These are phyloP conservation scores for Cryptococcus amylolentus DNA, from an alignment of 1,284 basidiomycete genomes.

Conservation along the genomic window DNA sequence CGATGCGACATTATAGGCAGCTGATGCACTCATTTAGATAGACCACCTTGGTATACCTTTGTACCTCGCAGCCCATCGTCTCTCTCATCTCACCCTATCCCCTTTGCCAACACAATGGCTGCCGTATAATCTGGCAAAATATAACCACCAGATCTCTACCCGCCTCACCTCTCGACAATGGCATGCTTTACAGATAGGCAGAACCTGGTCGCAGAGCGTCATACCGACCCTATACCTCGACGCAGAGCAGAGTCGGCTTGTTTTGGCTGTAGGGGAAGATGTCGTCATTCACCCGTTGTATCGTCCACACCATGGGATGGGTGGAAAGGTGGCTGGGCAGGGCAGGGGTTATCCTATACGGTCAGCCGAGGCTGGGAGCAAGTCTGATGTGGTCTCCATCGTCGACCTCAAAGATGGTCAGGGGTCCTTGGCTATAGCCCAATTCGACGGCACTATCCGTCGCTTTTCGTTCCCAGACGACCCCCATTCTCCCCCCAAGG, in stretches of 20 bases:
- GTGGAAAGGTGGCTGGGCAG: conserved; percentile 9
- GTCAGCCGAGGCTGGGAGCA: conserved; percentile 14
- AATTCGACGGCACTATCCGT: conserved; percentile 41
- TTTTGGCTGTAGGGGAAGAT: conserved; percentile 33
- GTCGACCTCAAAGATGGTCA: conserved; percentile 16
- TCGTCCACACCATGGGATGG: conserved; percentile 1
- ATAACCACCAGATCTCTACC: conserved; percentile 23
- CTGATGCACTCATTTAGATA: conserved; percentile 18
- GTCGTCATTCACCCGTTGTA: conserved; percentile 34
- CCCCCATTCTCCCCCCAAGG: conserved; percentile 1
- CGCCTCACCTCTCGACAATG: conserved; percentile 21
- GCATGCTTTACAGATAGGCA: conserved; percentile 39
- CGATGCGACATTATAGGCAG: not conserved
- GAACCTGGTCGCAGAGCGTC: conserved; percentile 30
- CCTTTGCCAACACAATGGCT: conserved; percentile 21
- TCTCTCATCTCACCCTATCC: conserved; percentile 22
- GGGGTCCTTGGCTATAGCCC: conserved; percentile 25
- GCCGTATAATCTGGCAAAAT: conserved; percentile 15
- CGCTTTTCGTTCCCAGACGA: conserved; percentile 7
- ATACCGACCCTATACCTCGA: conserved; percentile 35
- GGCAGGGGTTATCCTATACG: conserved; percentile 22
- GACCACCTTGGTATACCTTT: conserved; percentile 29
- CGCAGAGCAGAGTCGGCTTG: conserved; percentile 13
- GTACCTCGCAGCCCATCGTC: conserved; percentile 28
- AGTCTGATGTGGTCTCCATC: conserved; percentile 36